Evolutionary conservation across 169 alveolate genomes (phyloP), one percentile per base, ranked within the genome.

Genomic region (Eimeria necatrix): DNA sequence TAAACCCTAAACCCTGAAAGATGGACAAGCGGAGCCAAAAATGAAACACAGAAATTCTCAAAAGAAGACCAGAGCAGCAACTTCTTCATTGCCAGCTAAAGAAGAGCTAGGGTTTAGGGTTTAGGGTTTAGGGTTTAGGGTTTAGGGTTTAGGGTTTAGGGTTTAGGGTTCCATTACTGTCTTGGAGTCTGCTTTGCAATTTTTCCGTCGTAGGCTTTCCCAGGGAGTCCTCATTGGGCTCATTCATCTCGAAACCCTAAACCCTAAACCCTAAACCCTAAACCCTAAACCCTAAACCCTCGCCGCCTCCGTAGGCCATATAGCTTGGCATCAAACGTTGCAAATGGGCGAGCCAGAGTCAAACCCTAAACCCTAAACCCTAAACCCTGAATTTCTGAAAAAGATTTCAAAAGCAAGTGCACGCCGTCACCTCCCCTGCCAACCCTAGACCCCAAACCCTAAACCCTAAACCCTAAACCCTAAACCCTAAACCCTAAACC

Each of bases 121-220:
- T 61, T 41, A 26, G 83, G 68, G 87, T 41, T 48, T 76, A 49
- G 68, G 87, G 87, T 49, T 32, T 48, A 71, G 81, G 81, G 81
- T 71, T 71, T 71, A 71, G 81, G 81, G 81, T 71, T 71, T 71
- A 26, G 46, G 86, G 86, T 18, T 76, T 46, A 10, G 64, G 64
- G 84, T 32, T 5, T 73, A 94, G 5, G 64, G 70, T 49, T 32
- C 88, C 22, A 73, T 90, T 56, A 76, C 95, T 56, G 98, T 98
- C 99, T 16, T 96, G 95, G 68, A 98, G 90, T 85, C 97, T 97
- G 18, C 96, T 95, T 32, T 96, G 92, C 10, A 98, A 76, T 60
- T 97, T 88, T 60, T 94, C 81, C 91, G 97, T 98, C 89, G 97
- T 99, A 80, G 97, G 97, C 12, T 97, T 95, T 49, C 97, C 95